Evolutionary conservation across 331 rosid genomes (phyloP).

Genomic region (Phaseolus coccineus): DNA sequence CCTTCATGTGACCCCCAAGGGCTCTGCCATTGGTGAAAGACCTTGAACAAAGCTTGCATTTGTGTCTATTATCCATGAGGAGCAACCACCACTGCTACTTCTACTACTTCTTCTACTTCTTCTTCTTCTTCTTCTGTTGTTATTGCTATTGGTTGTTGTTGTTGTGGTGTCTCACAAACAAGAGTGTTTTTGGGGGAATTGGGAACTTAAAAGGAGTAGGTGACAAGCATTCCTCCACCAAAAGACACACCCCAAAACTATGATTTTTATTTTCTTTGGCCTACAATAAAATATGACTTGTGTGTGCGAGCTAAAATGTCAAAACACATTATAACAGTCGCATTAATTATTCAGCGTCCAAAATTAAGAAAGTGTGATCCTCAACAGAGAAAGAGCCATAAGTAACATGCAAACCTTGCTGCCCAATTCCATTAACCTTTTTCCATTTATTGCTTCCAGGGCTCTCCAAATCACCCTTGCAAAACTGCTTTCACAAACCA

Average conservation of each 20-base stretch:
- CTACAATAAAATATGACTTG: slow-evolving; percentile 26
- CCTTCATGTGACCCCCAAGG: slow-evolving; percentile 95
- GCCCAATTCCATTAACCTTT: slow-evolving; percentile 53
- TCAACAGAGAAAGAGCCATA: slow-evolving; percentile 64
- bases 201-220: slow-evolving; percentile 88
- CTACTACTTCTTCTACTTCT: neutral
- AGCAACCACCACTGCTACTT: neutral
- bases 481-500: neutral
- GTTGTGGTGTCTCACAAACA: neutral
- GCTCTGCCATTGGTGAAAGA: slow-evolving; percentile 80
- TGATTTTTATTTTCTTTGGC: slow-evolving; percentile 8
- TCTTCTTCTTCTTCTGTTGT: neutral
- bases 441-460: slow-evolving; percentile 48
- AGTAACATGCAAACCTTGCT: slow-evolving; percentile 78
- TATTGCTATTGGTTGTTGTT: neutral
- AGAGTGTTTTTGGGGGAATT: slow-evolving; percentile 51
- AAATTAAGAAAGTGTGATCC: slow-evolving; percentile 58
- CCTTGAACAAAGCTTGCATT: slow-evolving; percentile 87
- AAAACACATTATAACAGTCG: slow-evolving; percentile 27
- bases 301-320: slow-evolving; percentile 45
- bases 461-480: neutral
- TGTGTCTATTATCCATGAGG: slow-evolving; percentile 72
- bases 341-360: slow-evolving; percentile 48
- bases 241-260: slow-evolving; percentile 63
- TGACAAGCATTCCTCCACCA: slow-evolving; percentile 96